Conservation (phyloP, 1,139 yeast species). For the Sugiyamaella novakii region DNA sequence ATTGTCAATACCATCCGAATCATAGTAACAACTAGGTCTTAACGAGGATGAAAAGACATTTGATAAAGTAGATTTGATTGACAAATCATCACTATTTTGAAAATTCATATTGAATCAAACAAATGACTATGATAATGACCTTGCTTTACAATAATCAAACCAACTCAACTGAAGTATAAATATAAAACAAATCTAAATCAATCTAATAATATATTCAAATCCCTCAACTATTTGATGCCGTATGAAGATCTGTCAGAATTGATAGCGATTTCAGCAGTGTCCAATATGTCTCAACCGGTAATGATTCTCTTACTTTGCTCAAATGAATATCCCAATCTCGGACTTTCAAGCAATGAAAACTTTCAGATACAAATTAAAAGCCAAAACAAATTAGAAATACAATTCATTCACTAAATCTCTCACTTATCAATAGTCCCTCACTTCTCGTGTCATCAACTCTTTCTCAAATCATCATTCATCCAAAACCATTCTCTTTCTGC, state of each 20-base stretch:
- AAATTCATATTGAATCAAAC: constrained; percentile 3
- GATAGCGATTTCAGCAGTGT: too few relatives aligned
- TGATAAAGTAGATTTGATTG: not conserved
- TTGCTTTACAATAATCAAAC: not conserved
- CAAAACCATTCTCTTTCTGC: too few relatives aligned
- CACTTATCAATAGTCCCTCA: not conserved
- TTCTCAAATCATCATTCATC: too few relatives aligned
- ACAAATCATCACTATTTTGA: constrained; percentile 3
- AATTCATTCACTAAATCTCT: not conserved
- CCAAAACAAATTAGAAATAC: not conserved
- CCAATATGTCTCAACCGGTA: too few relatives aligned
- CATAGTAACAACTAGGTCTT: constrained; percentile 9
- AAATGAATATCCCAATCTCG: too few relatives aligned
- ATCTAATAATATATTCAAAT: not conserved
- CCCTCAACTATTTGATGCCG: not conserved
- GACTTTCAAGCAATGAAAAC: not conserved
- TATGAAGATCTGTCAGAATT: too few relatives aligned
- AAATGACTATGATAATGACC: not conserved
- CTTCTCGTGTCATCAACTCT: too few relatives aligned
- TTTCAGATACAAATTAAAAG: not conserved
- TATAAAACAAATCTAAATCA: not conserved
- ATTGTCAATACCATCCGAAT: not conserved
- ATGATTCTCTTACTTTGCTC: too few relatives aligned
- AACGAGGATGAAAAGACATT: not conserved
- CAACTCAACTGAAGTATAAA: not conserved